Conservation (phyloP, 805 yeast genomes). For the Jamesozyma rosinii region DNA sequence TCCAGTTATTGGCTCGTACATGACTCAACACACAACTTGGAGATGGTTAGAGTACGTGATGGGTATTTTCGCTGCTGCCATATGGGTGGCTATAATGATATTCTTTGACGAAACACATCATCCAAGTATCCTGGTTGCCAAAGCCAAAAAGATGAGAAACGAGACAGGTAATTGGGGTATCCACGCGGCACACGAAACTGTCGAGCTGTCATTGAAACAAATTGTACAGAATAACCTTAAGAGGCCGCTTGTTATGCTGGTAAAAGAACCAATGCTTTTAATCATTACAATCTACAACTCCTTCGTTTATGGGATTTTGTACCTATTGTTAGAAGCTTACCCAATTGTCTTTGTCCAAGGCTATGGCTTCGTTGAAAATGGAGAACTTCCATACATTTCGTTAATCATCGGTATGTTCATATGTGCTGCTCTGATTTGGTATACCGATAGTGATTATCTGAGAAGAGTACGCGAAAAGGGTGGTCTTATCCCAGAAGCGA, state of each 20-base stretch:
- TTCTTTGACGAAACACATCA: constrained; percentile 62
- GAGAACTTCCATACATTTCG: constrained; percentile 72
- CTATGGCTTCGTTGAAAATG: constrained; percentile 43
- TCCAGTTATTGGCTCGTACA: constrained; percentile 72
- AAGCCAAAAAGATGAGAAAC: constrained; percentile 54
- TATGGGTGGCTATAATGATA: constrained; percentile 31
- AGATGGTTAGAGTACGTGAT: constrained; percentile 71
- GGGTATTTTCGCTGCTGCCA: constrained; percentile 46
- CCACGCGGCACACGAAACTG: constrained; percentile 67
- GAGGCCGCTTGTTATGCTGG: constrained; percentile 61
- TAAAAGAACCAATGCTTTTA: constrained; percentile 65
- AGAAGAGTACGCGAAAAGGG: constrained; percentile 40
- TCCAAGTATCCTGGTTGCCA: constrained; percentile 51
- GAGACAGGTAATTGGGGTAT: constrained; percentile 78
- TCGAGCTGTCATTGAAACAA: constrained; percentile 47
- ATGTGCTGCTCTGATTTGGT: constrained; percentile 47
- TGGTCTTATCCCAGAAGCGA: constrained; percentile 65
- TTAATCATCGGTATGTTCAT: constrained; percentile 58
- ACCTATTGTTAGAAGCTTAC: constrained; percentile 63
- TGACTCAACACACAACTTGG: constrained; percentile 65
- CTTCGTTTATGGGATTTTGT: constrained; percentile 72
- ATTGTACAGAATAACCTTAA: constrained; percentile 53
- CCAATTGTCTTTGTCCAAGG: constrained; percentile 60
- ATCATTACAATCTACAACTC: constrained; percentile 63
- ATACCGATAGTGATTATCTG: constrained; percentile 45